These are phyloP conservation scores for Lentinus brumalis DNA, from an alignment of 768 basidiomycete species.

Conservation along the genomic window DNA sequence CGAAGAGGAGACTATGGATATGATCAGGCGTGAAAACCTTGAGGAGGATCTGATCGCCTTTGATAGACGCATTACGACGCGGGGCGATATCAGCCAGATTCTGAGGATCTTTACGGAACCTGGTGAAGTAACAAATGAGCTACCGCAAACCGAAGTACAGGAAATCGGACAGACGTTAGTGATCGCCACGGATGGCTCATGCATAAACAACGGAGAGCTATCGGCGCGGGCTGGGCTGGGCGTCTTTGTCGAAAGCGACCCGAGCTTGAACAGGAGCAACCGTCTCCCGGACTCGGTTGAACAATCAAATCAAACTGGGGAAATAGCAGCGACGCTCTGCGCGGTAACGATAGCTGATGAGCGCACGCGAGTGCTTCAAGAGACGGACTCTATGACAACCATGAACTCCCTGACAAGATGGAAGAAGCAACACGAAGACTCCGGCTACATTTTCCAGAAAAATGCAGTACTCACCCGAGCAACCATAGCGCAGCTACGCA, in stretches of 20 bases:
- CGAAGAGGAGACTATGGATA: neutral
- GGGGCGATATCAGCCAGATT: neutral
- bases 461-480: slow-evolving; percentile 17
- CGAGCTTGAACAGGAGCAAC: neutral
- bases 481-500: neutral
- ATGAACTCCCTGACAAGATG: slow-evolving; percentile 18
- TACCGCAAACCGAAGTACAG: neutral
- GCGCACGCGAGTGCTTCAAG: neutral
- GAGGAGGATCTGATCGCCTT: neutral
- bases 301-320: slow-evolving; percentile 7
- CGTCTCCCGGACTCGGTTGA: neutral
- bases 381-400: slow-evolving; percentile 22
- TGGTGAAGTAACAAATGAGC: too few relatives aligned
- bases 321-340: neutral
- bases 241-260: neutral
- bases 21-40: neutral
- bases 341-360: neutral
- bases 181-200: slow-evolving; percentile 1
- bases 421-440: slow-evolving; percentile 26
- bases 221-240: slow-evolving; percentile 4
- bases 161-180: neutral
- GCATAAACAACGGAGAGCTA: neutral
- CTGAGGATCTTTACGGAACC: slow-evolving; percentile 2
- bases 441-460: slow-evolving; percentile 23
- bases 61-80: neutral